Evolutionary conservation across 768 basidiomycete species (phyloP), one percentile per base, ranked within the genome.

Genomic region (Flagelloscypha sp.): DNA sequence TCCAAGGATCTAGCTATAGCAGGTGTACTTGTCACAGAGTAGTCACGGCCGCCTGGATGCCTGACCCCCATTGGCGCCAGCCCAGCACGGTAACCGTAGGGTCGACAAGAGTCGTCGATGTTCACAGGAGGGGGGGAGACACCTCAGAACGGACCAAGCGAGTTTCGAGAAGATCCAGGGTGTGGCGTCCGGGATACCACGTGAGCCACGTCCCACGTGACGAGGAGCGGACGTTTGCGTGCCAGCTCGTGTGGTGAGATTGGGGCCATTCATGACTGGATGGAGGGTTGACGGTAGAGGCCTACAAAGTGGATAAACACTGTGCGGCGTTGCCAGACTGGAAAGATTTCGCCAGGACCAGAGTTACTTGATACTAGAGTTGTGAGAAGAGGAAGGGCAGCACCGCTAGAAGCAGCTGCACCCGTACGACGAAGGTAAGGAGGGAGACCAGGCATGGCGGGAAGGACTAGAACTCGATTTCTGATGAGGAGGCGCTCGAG

Each of bases 291-390:
- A 68, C 58, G 1, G 64, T 56, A 30, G 63, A 66, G 1, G 74
- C 73, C 42, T 81, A 81, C 9, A 75, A 75, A 2, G 77, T 79
- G 79, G 79, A 42, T 81, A 79, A 0, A 81, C 79, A 40, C 82
- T 79, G 38, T 79, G 74, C 3, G 80, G 79, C 2, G 71, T 70
- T 17, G 79, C 79, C 6, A 78, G 74, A 16, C 76, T 70, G 16
- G 67, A 76, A 5, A 77, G 52, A n/a, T n/a, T n/a, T n/a, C n/a
- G n/a, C n/a, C n/a, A n/a, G n/a, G n/a, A n/a, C n/a, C n/a, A n/a
- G n/a, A n/a, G n/a, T n/a, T n/a, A 9, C 57, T 54, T 1, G 63
- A 63, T 12, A 57, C 41, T 18, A 70, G 47, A 6, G 65, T 65
- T 20, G 60, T 54, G 35, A 70, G 66, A 1, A 64, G 64, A 30